A percentile compares a stretch with the other conserved stretches of the same genome.
These are phyloP conservation scores for Metschnikowia anglica DNA, from an alignment of 805 yeast genomes.

Conservation along the genomic window DNA sequence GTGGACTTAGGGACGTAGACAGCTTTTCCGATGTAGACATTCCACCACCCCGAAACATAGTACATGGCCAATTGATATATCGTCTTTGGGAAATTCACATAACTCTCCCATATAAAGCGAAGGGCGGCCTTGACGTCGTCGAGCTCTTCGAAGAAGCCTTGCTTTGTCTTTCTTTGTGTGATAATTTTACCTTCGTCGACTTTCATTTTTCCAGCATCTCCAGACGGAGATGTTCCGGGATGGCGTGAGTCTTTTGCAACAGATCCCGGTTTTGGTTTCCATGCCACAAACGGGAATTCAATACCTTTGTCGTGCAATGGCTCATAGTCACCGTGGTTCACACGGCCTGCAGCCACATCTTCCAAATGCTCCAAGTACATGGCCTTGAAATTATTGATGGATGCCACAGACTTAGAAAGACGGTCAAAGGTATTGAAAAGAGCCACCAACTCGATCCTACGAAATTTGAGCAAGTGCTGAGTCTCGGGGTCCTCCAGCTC, in stretches of 20 bases:
- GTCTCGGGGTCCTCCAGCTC: constrained; percentile 61
- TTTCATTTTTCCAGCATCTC: background rate
- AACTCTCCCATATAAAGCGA: constrained; percentile 62
- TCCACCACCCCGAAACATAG: constrained; percentile 64
- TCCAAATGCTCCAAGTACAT: constrained; percentile 47
- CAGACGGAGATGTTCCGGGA: background rate
- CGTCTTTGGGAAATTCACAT: constrained; percentile 66
- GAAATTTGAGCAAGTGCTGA: constrained; percentile 55
- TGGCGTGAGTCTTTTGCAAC: constrained; percentile 1
- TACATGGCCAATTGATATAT: constrained; percentile 50
- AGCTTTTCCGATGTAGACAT: constrained; percentile 63
- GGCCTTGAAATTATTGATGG: constrained; percentile 68
- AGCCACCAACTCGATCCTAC: constrained; percentile 84
- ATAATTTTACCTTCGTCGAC: constrained; percentile 13
- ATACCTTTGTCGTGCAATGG: constrained; percentile 32
- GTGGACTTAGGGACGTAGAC: constrained; percentile 19
- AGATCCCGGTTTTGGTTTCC: constrained; percentile 8
- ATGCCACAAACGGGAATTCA: constrained; percentile 38
- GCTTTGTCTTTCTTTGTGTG: constrained; percentile 7
- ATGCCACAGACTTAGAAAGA: constrained; percentile 75
- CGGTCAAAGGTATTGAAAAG: constrained; percentile 91
- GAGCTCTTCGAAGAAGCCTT: constrained; percentile 42
- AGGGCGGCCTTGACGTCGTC: constrained; percentile 58
- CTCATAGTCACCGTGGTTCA: constrained; percentile 43
- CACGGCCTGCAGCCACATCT: constrained; percentile 40